phyloP scores from a whole-genome alignment of 768 basidiomycete species.

The Mycena rosella region DNA sequence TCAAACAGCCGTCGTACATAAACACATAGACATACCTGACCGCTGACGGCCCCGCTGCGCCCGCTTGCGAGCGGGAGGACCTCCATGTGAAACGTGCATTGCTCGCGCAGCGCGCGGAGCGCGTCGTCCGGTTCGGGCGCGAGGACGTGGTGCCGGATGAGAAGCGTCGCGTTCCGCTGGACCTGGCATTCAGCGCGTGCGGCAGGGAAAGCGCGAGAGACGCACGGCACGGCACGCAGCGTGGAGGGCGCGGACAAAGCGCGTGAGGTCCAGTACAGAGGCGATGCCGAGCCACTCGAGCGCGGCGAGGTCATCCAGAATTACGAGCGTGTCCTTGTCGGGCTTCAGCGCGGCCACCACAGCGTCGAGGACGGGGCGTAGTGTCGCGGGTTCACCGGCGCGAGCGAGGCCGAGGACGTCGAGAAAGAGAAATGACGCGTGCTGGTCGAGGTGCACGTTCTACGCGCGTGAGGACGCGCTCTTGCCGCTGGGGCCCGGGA shows the following conservation, averaged over 20 bases:
- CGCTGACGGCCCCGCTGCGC: slow-evolving; percentile 81
- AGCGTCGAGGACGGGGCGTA: slow-evolving; percentile 54
- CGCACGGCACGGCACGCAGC: slow-evolving; percentile 68
- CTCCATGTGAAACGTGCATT: slow-evolving; percentile 79
- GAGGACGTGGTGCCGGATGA: slow-evolving; percentile 75
- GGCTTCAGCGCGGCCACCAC: slow-evolving; percentile 45
- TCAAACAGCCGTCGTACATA: no score
- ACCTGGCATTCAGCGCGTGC: background rate
- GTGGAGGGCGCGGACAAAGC: slow-evolving; percentile 71
- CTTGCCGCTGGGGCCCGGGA: no score
- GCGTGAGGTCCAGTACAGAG: slow-evolving; percentile 57
- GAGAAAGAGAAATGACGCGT: slow-evolving; percentile 63
- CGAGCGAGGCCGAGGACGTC: slow-evolving; percentile 64
- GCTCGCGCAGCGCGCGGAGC: slow-evolving; percentile 68
- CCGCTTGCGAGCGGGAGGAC: slow-evolving; percentile 80
- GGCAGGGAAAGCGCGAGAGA: background rate
- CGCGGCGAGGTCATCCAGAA: slow-evolving; percentile 78
- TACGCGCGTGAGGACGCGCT: slow-evolving; percentile 31
- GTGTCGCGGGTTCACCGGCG: no score
- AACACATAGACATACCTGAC: slow-evolving; percentile 82
- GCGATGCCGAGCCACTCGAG: slow-evolving; percentile 81
- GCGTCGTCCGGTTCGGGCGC: slow-evolving; percentile 61
- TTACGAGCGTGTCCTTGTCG: slow-evolving; percentile 55
- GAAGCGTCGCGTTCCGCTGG: slow-evolving; percentile 65
- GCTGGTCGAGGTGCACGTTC: slow-evolving; percentile 56